A percentile compares a stretch with the other conserved stretches of the same genome.
Conservation (phyloP, 2,329 filamentous ascomycete genomes). For the Cadophora sp. region DNA sequence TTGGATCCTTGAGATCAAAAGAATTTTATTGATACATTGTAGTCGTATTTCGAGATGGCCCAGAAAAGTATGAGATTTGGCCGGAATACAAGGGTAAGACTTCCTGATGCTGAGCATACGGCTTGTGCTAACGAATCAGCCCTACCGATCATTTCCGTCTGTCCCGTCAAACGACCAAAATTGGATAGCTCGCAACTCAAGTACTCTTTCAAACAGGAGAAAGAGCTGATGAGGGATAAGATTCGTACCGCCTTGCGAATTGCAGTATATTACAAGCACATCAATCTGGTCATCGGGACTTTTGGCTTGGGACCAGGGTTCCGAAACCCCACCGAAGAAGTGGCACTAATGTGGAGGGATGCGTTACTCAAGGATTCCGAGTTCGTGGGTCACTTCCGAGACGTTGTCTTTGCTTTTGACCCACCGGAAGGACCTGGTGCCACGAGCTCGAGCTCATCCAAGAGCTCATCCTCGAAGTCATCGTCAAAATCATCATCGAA, state of each 20-base stretch:
- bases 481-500: constrained; percentile 31
- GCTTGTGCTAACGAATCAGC: constrained; percentile 42
- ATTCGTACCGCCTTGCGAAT: constrained; percentile 75
- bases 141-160: constrained; percentile 76
- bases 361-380: constrained; percentile 68
- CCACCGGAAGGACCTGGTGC: constrained; percentile 57
- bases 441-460: constrained; percentile 47
- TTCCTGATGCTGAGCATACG: background rate
- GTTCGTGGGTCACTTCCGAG: constrained; percentile 65
- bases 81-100: constrained; percentile 52
- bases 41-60: constrained; percentile 74
- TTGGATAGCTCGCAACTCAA: constrained; percentile 69
- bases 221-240: constrained; percentile 75
- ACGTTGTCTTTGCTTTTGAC: constrained; percentile 70
- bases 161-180: constrained; percentile 76
- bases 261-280: constrained; percentile 65
- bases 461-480: constrained; percentile 25
- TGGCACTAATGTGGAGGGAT: constrained; percentile 71
- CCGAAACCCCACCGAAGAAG: constrained; percentile 68
- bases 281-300: constrained; percentile 65
- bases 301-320: constrained; percentile 70
- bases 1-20: background rate
- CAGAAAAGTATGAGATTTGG: constrained; percentile 67
- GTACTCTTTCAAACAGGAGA: constrained; percentile 76
- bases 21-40: constrained; percentile 1